phyloP scores from a whole-genome alignment of 257 asterid species.

The Cinchona pubescens region DNA sequence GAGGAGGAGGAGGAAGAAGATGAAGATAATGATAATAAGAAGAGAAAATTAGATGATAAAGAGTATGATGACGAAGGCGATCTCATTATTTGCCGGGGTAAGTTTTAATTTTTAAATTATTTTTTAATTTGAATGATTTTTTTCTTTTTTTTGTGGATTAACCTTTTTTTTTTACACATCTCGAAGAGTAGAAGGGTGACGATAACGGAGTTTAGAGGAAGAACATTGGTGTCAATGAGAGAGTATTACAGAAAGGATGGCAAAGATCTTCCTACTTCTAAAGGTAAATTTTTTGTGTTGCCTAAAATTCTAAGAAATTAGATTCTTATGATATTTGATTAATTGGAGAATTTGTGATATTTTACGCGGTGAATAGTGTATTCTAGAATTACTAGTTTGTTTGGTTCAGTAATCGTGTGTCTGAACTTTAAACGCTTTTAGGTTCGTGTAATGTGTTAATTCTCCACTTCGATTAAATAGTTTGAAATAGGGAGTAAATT shows the following conservation, averaged over 20 bases:
- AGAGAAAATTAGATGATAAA: slow-evolving; percentile 28
- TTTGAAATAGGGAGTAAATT: not conserved
- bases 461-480: not conserved
- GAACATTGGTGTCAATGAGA: slow-evolving; percentile 76
- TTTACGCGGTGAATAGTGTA: not conserved
- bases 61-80: slow-evolving; percentile 89
- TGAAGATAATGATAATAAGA: slow-evolving; percentile 24
- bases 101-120: slow-evolving; percentile 16
- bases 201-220: slow-evolving; percentile 80
- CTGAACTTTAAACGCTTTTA: not conserved
- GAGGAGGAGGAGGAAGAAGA: slow-evolving; percentile 31
- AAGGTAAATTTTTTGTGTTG: slow-evolving; percentile 47
- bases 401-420: not conserved
- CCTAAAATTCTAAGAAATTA: not conserved
- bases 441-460: not conserved
- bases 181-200: slow-evolving; percentile 86
- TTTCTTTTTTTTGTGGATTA: not conserved
- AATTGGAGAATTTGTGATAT: not conserved
- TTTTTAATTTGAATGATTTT: not conserved
- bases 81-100: slow-evolving; percentile 80
- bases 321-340: not conserved
- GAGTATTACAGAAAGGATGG: slow-evolving; percentile 81
- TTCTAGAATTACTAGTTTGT: not conserved
- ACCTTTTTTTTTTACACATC: slow-evolving; percentile 9
- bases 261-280: slow-evolving; percentile 85